Percentiles rank a stretch among this genome's conserved stretches.
phyloP scores from a whole-genome alignment of 108 stramenopile species.

The Heterococcus sp. region DNA sequence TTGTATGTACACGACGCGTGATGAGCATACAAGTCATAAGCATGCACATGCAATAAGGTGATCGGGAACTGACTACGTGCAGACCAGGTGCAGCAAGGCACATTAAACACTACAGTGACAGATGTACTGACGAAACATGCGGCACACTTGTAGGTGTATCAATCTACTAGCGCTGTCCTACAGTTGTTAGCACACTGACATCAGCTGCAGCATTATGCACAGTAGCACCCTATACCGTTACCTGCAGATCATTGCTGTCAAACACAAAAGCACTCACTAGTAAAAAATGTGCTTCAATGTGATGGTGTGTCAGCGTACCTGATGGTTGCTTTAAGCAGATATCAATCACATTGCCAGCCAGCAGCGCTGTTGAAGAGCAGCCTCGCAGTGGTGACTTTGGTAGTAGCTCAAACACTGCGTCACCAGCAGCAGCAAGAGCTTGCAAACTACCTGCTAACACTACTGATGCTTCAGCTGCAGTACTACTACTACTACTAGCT shows the following conservation, averaged over 20 bases:
- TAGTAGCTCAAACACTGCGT: background rate
- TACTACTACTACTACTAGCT: background rate
- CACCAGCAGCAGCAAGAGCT: background rate
- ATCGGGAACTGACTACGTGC: too few relatives aligned
- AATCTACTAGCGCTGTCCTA: background rate
- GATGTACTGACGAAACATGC: too few relatives aligned
- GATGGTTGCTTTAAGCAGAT: background rate
- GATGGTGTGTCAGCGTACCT: too few relatives aligned
- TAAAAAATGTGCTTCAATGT: too few relatives aligned
- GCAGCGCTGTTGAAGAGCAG: constrained; percentile 9
- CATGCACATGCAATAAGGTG: constrained; percentile 12
- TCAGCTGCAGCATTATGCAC: background rate
- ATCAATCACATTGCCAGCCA: constrained; percentile 15
- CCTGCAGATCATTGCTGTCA: too few relatives aligned
- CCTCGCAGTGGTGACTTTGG: constrained; percentile 14
- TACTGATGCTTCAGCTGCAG: too few relatives aligned
- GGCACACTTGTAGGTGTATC: too few relatives aligned
- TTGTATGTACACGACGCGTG: background rate
- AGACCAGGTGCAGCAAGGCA: too few relatives aligned
- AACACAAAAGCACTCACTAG: too few relatives aligned
- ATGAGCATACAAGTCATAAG: background rate
- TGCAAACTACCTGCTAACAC: too few relatives aligned
- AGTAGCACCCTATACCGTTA: background rate
- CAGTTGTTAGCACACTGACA: background rate
- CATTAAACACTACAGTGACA: too few relatives aligned